Percentiles rank a stretch among this genome's conserved stretches.
These are phyloP conservation scores for Kalanchoe fedtschenkoi DNA, from an alignment of 164 flowering plant genomes.

Conservation along the genomic window DNA sequence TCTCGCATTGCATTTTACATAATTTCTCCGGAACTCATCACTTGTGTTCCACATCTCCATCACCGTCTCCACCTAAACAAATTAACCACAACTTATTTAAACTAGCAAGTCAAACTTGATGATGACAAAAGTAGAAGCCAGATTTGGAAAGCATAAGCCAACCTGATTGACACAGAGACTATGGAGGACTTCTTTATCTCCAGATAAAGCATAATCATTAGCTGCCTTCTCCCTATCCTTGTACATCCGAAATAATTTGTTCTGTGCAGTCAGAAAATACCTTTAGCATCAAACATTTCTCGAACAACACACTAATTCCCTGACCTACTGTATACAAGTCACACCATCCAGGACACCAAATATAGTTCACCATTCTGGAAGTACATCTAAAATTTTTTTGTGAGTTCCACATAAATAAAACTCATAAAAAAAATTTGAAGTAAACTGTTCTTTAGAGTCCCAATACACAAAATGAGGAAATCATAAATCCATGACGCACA, in stretches of 20 bases:
- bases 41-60: constrained; percentile 64
- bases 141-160: constrained; percentile 3
- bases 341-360: background rate
- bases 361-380: background rate
- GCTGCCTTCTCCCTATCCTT: constrained; percentile 43
- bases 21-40: constrained; percentile 63
- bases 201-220: constrained; percentile 24
- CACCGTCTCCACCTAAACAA: constrained; percentile 48
- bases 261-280: constrained; percentile 29
- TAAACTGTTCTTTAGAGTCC: background rate
- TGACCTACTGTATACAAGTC: background rate
- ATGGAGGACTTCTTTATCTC: constrained; percentile 48
- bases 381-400: background rate
- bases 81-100: constrained; percentile 2
- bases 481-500: background rate
- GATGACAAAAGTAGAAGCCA: background rate
- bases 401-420: background rate
- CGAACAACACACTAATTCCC: background rate
- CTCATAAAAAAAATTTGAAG: background rate
- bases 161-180: constrained; percentile 53
- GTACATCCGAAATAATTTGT: constrained; percentile 43
- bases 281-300: background rate
- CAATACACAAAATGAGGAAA: background rate
- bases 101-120: background rate
- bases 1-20: constrained; percentile 43